Percentiles rank a stretch among this genome's conserved stretches.
Conservation (phyloP, 768 basidiomycete genomes). For the Epithele typhae region DNA sequence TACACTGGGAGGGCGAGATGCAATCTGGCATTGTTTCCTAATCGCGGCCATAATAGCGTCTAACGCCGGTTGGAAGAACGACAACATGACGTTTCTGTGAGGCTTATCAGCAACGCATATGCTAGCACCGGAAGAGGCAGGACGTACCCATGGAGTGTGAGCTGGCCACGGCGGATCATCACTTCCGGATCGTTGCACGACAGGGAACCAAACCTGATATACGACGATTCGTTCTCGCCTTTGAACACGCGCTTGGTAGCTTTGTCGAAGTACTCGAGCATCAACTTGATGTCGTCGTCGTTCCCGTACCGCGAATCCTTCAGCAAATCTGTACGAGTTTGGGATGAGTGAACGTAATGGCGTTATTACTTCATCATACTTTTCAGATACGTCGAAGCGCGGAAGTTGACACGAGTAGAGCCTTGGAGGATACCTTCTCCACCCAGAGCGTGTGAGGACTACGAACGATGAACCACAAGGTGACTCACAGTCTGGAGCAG, state of each 20-base stretch:
- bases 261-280: conserved; percentile 37
- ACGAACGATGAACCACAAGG: too few relatives aligned
- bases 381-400: conserved; percentile 29
- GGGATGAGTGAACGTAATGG: conserved; percentile 30
- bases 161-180: too few relatives aligned
- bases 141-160: too few relatives aligned
- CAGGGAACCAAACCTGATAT: conserved; percentile 37
- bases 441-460: too few relatives aligned
- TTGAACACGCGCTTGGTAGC: conserved; percentile 41
- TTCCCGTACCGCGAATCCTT: conserved; percentile 30
- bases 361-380: not conserved
- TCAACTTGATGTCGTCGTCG: conserved; percentile 28
- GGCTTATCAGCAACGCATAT: too few relatives aligned
- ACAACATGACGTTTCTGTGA: conserved; percentile 22
- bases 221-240: conserved; percentile 32
- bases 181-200: conserved; percentile 31
- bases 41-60: conserved; percentile 29
- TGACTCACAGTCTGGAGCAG: too few relatives aligned
- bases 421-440: conserved; percentile 42
- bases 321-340: conserved; percentile 24
- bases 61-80: conserved; percentile 43
- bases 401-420: conserved; percentile 36
- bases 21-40: conserved; percentile 3
- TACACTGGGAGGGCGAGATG: not conserved
- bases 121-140: too few relatives aligned